These are phyloP conservation scores for Phoenix roebelenii DNA, from an alignment of 176 grass and related monocot genomes.

Conservation along the genomic window DNA sequence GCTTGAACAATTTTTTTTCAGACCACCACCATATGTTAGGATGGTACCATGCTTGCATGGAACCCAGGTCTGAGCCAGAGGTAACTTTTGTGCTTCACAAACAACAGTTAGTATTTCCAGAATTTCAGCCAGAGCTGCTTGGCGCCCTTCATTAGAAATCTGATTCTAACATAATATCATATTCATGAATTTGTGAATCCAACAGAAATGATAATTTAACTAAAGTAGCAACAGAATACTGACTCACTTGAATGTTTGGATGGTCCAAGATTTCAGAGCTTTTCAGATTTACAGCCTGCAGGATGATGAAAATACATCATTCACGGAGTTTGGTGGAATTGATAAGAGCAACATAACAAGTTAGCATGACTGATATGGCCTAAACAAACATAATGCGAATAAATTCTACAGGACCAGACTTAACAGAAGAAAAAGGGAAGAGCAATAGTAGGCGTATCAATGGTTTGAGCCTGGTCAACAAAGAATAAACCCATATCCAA, in stretches of 20 bases:
- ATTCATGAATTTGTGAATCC: conserved; percentile 8
- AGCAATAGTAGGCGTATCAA: too few relatives aligned
- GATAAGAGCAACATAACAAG: too few relatives aligned
- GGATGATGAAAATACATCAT: background rate
- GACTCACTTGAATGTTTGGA: conserved; percentile 21
- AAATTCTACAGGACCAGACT: too few relatives aligned
- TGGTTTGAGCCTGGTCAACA: too few relatives aligned
- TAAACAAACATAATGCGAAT: too few relatives aligned
- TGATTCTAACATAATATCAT: conserved; percentile 7
- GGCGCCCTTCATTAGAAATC: conserved; percentile 20
- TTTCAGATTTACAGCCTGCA: conserved; percentile 27
- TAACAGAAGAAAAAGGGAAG: too few relatives aligned
- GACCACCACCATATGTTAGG: conserved; percentile 8
- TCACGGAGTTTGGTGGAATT: too few relatives aligned
- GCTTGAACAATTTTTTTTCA: conserved; percentile 21
- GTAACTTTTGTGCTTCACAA: conserved; percentile 19
- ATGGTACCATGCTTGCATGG: conserved; percentile 13
- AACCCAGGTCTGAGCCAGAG: conserved; percentile 29
- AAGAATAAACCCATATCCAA: too few relatives aligned
- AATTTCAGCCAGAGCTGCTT: conserved; percentile 23
- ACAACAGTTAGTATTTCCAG: conserved; percentile 21
- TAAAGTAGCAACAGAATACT: background rate
- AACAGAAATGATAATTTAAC: background rate
- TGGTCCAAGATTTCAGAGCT: conserved; percentile 25
- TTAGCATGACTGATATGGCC: too few relatives aligned